A percentile compares a stretch with the other conserved stretches of the same genome.
These are phyloP conservation scores for Sporisorium scitamineum DNA, from an alignment of 1,284 basidiomycete species.

Conservation along the genomic window DNA sequence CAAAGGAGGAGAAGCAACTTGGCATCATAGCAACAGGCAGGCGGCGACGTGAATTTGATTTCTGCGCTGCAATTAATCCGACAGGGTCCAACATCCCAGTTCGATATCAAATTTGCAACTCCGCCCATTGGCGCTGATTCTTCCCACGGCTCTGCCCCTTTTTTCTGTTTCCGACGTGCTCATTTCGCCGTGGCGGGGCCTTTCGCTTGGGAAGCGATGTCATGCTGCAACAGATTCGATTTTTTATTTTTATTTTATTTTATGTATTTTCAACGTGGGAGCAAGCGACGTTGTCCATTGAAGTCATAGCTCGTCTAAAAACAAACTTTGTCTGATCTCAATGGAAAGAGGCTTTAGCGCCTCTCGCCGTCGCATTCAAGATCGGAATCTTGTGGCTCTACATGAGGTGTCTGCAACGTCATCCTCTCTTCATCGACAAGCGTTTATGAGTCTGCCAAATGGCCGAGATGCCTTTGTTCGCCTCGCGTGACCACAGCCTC, in stretches of 20 bases:
- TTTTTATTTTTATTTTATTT: too few species aligned
- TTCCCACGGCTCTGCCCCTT: background rate
- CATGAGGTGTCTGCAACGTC: background rate
- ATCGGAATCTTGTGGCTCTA: background rate
- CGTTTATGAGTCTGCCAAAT: background rate
- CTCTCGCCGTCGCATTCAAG: background rate
- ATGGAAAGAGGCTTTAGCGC: background rate
- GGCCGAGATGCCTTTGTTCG: background rate
- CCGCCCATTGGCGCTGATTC: background rate
- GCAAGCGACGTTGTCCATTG: background rate
- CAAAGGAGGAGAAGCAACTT: too few species aligned
- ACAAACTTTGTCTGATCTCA: background rate
- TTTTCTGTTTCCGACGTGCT: background rate
- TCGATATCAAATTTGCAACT: background rate
- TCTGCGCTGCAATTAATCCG: too few species aligned
- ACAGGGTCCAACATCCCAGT: background rate
- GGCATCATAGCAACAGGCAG: too few species aligned
- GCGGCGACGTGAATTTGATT: too few species aligned
- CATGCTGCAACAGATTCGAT: too few species aligned
- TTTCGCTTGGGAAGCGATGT: too few species aligned
- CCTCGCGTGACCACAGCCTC: too few species aligned
- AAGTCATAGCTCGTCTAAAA: slow-evolving; percentile 1
- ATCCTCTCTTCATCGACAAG: background rate
- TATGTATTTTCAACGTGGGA: too few species aligned
- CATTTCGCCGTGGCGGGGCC: too few species aligned